phyloP scores from a whole-genome alignment of 2,329 filamentous ascomycete genomes.

The Fusarium concolor region DNA sequence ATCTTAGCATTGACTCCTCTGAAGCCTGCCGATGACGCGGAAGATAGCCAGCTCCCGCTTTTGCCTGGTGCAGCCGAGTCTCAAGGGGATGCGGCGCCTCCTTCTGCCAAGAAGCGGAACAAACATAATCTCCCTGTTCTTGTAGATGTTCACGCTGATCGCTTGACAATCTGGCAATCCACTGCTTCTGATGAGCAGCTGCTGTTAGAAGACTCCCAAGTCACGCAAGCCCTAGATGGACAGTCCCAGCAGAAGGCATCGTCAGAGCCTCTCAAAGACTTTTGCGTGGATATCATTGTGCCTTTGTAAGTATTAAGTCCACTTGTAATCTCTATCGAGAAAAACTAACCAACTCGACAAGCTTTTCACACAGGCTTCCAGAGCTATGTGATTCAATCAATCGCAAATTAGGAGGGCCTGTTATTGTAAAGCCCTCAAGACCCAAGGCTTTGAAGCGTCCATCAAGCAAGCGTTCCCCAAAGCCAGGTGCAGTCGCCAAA shows the following conservation, averaged over 20 bases:
- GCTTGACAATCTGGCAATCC: slow-evolving; percentile 86
- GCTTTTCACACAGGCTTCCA: slow-evolving; percentile 81
- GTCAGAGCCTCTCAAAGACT: slow-evolving; percentile 76
- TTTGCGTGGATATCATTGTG: slow-evolving; percentile 83
- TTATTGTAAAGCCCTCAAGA: slow-evolving; percentile 67
- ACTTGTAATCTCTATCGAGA: neutral
- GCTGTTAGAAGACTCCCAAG: slow-evolving; percentile 62
- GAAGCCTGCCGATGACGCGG: slow-evolving; percentile 54
- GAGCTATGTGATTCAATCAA: slow-evolving; percentile 77
- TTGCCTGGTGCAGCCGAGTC: slow-evolving; percentile 54
- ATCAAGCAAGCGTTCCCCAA: slow-evolving; percentile 57
- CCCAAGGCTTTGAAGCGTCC: slow-evolving; percentile 60
- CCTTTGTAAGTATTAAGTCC: slow-evolving; percentile 72
- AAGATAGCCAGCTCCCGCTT: slow-evolving; percentile 61
- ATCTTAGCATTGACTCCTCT: slow-evolving; percentile 76
- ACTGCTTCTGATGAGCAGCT: slow-evolving; percentile 71
- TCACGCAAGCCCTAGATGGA: slow-evolving; percentile 48
- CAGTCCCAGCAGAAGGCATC: slow-evolving; percentile 56
- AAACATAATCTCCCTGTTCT: slow-evolving; percentile 73
- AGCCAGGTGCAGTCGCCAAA: slow-evolving; percentile 65
- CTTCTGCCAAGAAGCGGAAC: slow-evolving; percentile 64
- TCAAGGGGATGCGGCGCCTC: slow-evolving; percentile 46
- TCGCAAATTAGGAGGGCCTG: slow-evolving; percentile 80
- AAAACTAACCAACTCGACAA: slow-evolving; percentile 58
- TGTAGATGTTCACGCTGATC: slow-evolving; percentile 80